Conservation (phyloP, 306 rosid genomes). For the Dryas drummondii region DNA sequence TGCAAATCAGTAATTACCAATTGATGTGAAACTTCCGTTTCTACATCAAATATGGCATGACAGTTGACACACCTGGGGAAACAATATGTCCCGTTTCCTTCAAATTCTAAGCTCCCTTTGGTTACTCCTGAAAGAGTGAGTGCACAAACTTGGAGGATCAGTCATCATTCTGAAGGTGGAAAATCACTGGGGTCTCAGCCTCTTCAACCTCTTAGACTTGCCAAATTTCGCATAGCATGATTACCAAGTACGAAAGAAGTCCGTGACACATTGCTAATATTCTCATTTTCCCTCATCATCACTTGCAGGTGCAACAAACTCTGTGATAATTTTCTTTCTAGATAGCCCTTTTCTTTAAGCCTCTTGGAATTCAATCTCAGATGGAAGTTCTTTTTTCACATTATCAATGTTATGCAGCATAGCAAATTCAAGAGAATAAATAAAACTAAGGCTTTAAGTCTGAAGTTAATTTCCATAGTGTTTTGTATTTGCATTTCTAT, state of each 20-base stretch:
- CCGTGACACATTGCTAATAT: not conserved
- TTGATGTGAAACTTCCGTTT: conserved; percentile 8
- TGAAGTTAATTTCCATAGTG: not conserved
- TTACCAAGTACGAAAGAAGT: not conserved
- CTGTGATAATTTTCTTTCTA: not conserved
- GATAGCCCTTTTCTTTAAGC: not conserved
- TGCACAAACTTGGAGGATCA: not conserved
- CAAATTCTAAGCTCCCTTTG: conserved; percentile 4
- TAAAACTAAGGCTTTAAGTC: no score
- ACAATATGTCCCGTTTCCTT: conserved; percentile 9
- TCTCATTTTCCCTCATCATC: not conserved
- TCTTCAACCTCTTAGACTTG: not conserved
- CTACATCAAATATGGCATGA: conserved; percentile 2
- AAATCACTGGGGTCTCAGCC: not conserved
- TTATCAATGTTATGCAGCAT: not conserved
- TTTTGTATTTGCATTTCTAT: not conserved
- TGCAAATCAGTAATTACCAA: not conserved
- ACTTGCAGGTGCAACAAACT: conserved; percentile 12
- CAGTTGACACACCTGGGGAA: no score
- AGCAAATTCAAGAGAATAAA: not conserved
- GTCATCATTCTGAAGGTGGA: not conserved
- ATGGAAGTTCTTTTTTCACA: not conserved
- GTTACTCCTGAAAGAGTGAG: not conserved
- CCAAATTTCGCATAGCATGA: no score
- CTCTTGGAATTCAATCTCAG: not conserved